Evolutionary conservation across 2,329 filamentous ascomycete genomes (phyloP).

Genomic region (Aspergillus melleus): DNA sequence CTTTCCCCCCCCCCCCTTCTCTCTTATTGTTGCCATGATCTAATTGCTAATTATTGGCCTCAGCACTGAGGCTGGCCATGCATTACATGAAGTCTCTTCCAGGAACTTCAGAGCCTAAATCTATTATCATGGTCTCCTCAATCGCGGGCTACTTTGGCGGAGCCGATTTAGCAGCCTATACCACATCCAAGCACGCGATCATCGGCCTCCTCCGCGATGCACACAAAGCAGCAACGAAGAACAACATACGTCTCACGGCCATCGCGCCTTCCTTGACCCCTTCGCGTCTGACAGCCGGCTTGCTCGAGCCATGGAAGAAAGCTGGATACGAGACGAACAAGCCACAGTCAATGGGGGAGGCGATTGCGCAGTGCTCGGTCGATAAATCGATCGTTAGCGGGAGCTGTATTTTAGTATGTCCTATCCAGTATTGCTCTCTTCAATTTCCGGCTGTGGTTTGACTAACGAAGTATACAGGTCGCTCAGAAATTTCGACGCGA

Average conservation of each 20-base stretch:
- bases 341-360: background rate
- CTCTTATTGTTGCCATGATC: background rate
- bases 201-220: background rate
- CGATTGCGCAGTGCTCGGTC: background rate
- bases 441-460: too few species aligned
- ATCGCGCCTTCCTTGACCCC: background rate
- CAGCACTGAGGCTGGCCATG: background rate
- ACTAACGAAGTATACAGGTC: background rate
- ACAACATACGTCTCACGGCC: background rate
- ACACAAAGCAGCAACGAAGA: background rate
- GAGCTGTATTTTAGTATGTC: background rate
- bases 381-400: background rate
- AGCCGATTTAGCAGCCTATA: background rate
- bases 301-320: background rate
- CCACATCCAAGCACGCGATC: background rate
- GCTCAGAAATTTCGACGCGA: background rate
- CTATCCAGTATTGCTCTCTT: background rate
- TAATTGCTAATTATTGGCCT: too few species aligned
- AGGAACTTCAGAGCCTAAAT: background rate
- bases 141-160: background rate
- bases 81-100: background rate
- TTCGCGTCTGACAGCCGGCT: background rate
- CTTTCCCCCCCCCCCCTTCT: background rate
- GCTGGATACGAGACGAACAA: background rate
- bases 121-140: background rate